These are phyloP conservation scores for Eimeria sp. DNA, from an alignment of 169 alveolate genomes.

Conservation along the genomic window DNA sequence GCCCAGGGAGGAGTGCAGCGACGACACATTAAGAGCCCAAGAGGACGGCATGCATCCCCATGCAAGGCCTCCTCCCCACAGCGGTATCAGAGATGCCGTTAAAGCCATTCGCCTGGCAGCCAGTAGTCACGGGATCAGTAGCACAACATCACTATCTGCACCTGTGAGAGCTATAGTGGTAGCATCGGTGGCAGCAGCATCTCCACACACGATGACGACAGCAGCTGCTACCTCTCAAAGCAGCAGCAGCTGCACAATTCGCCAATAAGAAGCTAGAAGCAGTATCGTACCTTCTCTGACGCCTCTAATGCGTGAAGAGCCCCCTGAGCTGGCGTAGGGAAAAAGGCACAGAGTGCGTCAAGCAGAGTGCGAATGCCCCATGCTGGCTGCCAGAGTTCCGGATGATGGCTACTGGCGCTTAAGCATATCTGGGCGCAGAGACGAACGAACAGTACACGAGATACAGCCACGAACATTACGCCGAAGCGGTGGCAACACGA, in stretches of 20 bases:
- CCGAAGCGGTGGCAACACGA: background rate
- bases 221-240: background rate
- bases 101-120: background rate
- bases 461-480: background rate
- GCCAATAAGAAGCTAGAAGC: background rate
- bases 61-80: background rate
- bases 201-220: background rate
- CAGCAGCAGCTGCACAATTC: background rate
- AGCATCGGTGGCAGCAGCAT: background rate
- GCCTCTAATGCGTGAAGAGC: constrained; percentile 83
- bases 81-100: background rate
- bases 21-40: background rate
- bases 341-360: constrained; percentile 94
- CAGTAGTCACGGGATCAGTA: background rate
- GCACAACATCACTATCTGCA: background rate
- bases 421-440: constrained; percentile 88
- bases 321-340: constrained; percentile 91
- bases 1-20: background rate
- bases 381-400: constrained; percentile 97
- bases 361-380: constrained; percentile 96
- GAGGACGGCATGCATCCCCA: background rate
- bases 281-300: constrained; percentile 71
- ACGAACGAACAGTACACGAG: background rate
- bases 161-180: background rate
- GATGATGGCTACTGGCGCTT: constrained; percentile 93